These are phyloP conservation scores for Rhizoclosmatium sp. DNA, from an alignment of 192 early-diverging fungal genomes.

Conservation along the genomic window DNA sequence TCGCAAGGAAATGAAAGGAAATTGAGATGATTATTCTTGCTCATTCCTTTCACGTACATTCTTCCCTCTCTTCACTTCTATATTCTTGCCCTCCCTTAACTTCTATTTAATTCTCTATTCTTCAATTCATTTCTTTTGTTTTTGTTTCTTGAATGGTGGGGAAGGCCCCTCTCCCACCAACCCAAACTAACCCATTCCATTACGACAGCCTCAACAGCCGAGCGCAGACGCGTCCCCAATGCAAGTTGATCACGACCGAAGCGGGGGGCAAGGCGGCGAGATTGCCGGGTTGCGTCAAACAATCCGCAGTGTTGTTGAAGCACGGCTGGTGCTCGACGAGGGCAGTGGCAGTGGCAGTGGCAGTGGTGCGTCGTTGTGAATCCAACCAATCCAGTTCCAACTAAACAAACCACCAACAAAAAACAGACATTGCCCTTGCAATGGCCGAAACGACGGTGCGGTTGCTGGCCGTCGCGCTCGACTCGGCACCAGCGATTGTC, in stretches of 20 bases:
- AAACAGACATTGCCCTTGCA: neutral
- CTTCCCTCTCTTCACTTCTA: no score
- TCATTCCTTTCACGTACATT: no score
- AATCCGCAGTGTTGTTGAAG: constrained; percentile 1
- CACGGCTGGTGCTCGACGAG: neutral
- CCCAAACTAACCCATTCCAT: no score
- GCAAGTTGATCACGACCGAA: neutral
- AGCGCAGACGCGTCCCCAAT: no score
- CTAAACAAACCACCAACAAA: neutral
- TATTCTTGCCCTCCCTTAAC: no score
- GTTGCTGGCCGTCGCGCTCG: constrained; percentile 13
- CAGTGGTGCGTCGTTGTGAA: neutral
- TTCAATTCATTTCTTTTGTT: no score
- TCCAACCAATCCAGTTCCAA: neutral
- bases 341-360: neutral
- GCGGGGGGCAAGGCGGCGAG: neutral
- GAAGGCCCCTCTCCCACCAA: no score
- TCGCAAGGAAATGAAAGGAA: no score
- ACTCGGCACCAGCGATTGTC: constrained; percentile 24
- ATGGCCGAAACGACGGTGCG: constrained; percentile 19
- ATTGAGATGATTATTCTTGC: no score
- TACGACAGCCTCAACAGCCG: no score
- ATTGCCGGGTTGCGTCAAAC: neutral
- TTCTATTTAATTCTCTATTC: no score
- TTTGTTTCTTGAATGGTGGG: no score